These are phyloP conservation scores for Plantago ovata DNA, from an alignment of 257 asterid genomes.

Conservation along the genomic window DNA sequence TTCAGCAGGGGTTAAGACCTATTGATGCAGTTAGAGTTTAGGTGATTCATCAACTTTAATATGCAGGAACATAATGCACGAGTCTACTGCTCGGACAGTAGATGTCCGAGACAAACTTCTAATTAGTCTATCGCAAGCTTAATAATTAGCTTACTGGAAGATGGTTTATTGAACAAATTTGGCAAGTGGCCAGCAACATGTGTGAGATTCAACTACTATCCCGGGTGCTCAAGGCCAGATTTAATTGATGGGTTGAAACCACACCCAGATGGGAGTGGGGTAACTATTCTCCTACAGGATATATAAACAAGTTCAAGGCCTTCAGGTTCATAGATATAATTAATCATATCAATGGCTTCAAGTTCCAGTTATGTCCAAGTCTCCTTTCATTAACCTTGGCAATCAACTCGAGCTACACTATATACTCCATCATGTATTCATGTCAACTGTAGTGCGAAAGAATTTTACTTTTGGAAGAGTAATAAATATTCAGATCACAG, in stretches of 20 bases:
- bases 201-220: conserved; percentile 57
- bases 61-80: conserved; percentile 36
- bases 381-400: conserved; percentile 50
- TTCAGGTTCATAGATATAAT: conserved; percentile 53
- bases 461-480: background rate
- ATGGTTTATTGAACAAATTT: conserved; percentile 32
- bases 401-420: conserved; percentile 68
- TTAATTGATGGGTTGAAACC: conserved; percentile 61
- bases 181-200: conserved; percentile 31
- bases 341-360: conserved; percentile 50
- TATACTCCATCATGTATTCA: too few relatives aligned
- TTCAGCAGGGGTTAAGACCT: too few relatives aligned
- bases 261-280: conserved; percentile 57
- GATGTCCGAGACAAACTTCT: conserved; percentile 26
- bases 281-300: conserved; percentile 57
- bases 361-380: conserved; percentile 44
- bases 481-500: background rate
- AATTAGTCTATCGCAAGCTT: conserved; percentile 42
- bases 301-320: conserved; percentile 55
- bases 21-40: conserved; percentile 43
- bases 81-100: conserved; percentile 26
- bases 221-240: conserved; percentile 65
- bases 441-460: too few relatives aligned
- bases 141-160: conserved; percentile 32
- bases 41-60: background rate